These are phyloP conservation scores for Thamnidium elegans DNA, from an alignment of 192 early-diverging fungal species.

Conservation along the genomic window DNA sequence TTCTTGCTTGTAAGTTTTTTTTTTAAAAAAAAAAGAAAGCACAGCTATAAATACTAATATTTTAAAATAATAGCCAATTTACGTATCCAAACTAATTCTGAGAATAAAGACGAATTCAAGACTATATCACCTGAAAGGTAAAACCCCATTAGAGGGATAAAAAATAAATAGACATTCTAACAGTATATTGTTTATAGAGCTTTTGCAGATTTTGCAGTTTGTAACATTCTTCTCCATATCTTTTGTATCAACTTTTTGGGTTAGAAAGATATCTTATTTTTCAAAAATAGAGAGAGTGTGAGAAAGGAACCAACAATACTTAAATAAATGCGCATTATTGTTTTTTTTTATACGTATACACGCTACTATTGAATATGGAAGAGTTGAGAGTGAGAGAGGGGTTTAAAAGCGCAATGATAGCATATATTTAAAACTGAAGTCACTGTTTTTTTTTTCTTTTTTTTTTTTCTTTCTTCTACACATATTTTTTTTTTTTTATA, in stretches of 20 bases:
- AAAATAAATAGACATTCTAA: not conserved
- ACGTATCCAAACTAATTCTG: constrained; percentile 87
- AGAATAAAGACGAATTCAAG: constrained; percentile 68
- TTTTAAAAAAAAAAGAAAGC: not conserved
- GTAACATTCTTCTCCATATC: constrained; percentile 82
- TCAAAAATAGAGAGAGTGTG: not conserved
- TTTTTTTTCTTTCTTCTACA: not conserved
- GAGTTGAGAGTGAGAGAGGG: too few species aligned
- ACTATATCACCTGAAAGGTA: constrained; percentile 80
- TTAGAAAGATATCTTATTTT: constrained; percentile 39
- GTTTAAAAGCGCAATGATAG: too few species aligned
- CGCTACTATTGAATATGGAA: too few species aligned
- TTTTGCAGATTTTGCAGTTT: constrained; percentile 91
- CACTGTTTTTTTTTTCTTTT: not conserved
- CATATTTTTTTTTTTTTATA: not conserved
- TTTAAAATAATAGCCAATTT: constrained; percentile 65
- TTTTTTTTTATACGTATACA: too few species aligned
- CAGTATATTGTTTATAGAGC: constrained; percentile 53
- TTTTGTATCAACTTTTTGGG: constrained; percentile 93
- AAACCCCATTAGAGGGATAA: not conserved
- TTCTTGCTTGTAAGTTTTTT: constrained; percentile 68
- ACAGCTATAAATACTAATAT: not conserved
- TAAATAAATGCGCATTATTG: not conserved
- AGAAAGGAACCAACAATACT: not conserved
- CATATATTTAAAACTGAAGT: too few species aligned